phyloP scores from a whole-genome alignment of 305 asterid genomes.

The Fraxinus angustifolia region DNA sequence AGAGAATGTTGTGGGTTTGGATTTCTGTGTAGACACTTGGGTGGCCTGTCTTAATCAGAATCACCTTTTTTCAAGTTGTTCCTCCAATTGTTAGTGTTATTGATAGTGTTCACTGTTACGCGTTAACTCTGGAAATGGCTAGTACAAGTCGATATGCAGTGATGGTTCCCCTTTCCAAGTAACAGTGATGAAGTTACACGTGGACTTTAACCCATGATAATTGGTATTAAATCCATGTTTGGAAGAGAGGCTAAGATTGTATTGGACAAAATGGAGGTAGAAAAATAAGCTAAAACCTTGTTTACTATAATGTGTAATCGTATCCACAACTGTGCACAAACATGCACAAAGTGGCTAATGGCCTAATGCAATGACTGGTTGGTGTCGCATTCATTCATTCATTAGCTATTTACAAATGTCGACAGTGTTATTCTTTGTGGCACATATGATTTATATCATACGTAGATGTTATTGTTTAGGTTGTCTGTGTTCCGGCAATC shows the following conservation, averaged over 20 bases:
- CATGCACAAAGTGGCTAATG: not conserved
- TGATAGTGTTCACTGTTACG: not conserved
- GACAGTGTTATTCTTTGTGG: not conserved
- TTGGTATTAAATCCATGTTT: not conserved
- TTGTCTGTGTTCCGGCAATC: conserved; percentile 74
- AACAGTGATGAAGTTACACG: not conserved
- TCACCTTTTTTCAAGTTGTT: not conserved
- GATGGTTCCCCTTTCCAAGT: not conserved
- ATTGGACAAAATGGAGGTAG: not conserved
- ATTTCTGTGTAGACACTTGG: not conserved
- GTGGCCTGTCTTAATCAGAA: not conserved
- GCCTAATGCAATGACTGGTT: not conserved
- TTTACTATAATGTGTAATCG: not conserved
- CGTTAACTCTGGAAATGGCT: not conserved
- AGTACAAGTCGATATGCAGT: not conserved
- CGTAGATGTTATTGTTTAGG: conserved; percentile 27
- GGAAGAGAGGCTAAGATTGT: not conserved
- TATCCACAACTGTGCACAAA: not conserved
- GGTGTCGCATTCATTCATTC: not conserved
- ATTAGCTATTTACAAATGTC: not conserved
- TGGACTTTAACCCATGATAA: not conserved
- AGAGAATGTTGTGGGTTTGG: not conserved
- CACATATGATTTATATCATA: not conserved
- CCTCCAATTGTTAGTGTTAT: not conserved
- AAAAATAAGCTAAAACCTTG: not conserved